Evolutionary conservation across 139 green algal species (phyloP), one percentile per base, ranked within the genome.

Genomic region (Chlamydomonas applanata): DNA sequence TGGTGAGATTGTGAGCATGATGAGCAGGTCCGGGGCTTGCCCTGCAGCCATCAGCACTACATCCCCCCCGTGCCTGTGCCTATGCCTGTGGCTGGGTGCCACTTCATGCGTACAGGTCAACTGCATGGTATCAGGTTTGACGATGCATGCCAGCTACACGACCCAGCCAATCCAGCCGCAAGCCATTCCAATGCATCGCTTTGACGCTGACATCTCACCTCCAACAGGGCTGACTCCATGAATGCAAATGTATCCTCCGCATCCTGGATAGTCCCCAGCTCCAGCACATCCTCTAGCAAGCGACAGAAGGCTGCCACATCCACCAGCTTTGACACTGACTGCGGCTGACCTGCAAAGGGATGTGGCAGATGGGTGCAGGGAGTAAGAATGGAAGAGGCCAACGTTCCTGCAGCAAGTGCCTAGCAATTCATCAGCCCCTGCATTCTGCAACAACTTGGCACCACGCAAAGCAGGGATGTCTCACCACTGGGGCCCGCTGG

Each of bases 211-310:
- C n/a, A 33, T 32, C 67, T 16, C 27, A 46, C 25, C 35, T 34
- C 44, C 22, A 27, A 49, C 30, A 66, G 30, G 52, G 63, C 52
- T 32, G 30, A 29, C 60, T 84, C 79, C 61, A 84, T 84, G 62
- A 64, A 71, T 30, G 53, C 34, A 52, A 84, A 84, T 9, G 80
- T 33, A 30, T 78, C 79, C 34, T 64, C 20, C 69, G 69, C 74
- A 35, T 84, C 79, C 4, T 44, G 32, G 29, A 81, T 80, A 62
- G 79, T 84, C 25, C 79, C 69, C 22, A 80, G 33, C 52, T 84
- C 79, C 70, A 84, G 69, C 27, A 84, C 49, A n/a, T 72, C 73
- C 74, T 84, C 79, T 25, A 84, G 54, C 33, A 81, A 52, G 16
- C 69, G 69, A 20, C 36, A 56, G 64, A 57, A 73, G 40, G 29